Percentiles rank a stretch among this genome's conserved stretches.
Conservation (phyloP, 305 asterid species). For the Withania somnifera region DNA sequence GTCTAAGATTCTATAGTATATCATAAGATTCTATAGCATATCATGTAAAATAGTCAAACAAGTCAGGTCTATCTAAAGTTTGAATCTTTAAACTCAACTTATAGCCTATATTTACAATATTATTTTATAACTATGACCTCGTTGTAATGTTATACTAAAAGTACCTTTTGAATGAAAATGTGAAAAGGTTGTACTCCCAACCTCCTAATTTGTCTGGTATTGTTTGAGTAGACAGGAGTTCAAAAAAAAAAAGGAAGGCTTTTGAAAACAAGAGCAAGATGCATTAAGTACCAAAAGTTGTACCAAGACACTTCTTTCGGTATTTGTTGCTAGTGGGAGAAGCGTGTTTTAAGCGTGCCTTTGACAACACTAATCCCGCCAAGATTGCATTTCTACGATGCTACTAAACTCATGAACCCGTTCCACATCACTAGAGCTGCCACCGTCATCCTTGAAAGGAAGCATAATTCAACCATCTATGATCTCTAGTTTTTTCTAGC, state of each 20-base stretch:
- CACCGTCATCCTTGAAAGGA: too few species aligned
- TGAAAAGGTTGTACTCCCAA: neutral
- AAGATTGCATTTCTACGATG: too few species aligned
- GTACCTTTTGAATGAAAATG: neutral
- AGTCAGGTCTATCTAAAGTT: neutral
- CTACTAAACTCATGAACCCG: too few species aligned
- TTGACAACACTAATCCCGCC: too few species aligned
- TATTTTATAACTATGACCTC: neutral
- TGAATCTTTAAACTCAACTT: neutral
- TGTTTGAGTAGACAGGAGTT: neutral
- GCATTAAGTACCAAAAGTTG: neutral
- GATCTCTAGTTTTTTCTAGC: too few species aligned
- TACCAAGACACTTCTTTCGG: too few species aligned
- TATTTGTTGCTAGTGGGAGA: too few species aligned
- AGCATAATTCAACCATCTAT: too few species aligned
- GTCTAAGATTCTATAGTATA: too few species aligned
- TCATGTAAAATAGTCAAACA: neutral
- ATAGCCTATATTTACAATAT: neutral
- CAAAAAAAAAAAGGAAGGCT: neutral
- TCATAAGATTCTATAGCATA: too few species aligned
- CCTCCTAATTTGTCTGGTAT: neutral
- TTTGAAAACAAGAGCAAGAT: neutral
- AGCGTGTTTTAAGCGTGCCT: too few species aligned
- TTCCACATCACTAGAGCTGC: too few species aligned
- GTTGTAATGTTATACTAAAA: neutral